Conservation (phyloP, 441 rosid genomes). For the Sinapis alba region DNA sequence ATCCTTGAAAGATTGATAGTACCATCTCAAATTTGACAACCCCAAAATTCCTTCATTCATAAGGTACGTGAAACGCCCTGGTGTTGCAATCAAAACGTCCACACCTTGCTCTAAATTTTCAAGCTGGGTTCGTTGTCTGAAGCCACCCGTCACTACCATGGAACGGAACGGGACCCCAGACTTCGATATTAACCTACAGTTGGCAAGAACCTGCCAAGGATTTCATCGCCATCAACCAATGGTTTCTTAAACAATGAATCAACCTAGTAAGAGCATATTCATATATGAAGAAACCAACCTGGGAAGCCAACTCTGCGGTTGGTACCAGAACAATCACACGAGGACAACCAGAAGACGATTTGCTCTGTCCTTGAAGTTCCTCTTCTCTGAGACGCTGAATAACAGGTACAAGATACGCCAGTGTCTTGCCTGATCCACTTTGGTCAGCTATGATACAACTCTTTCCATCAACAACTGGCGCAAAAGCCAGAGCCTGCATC, state of each 20-base stretch:
- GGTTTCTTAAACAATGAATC: constrained; percentile 16
- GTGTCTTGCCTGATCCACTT: constrained; percentile 97
- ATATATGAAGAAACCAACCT: constrained; percentile 49
- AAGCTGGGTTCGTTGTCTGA: constrained; percentile 83
- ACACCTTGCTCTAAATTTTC: constrained; percentile 80
- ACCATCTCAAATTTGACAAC: constrained; percentile 76
- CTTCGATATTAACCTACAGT: constrained; percentile 80
- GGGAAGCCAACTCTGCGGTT: constrained; percentile 94
- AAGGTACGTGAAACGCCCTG: constrained; percentile 46
- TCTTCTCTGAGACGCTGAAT: constrained; percentile 87
- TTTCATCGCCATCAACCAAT: constrained; percentile 31
- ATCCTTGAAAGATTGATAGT: constrained; percentile 22
- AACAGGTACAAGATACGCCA: constrained; percentile 85
- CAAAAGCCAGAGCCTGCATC: constrained; percentile 83
- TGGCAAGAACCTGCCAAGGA: constrained; percentile 73
- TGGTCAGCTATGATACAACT: constrained; percentile 92
- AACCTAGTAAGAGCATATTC: constrained; percentile 25
- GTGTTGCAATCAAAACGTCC: constrained; percentile 37
- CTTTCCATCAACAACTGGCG: constrained; percentile 68
- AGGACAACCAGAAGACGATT: constrained; percentile 64
- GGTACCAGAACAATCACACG: constrained; percentile 80
- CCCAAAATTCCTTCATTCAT: constrained; percentile 71
- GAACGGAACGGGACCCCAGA: constrained; percentile 89
- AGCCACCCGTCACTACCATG: constrained; percentile 87
- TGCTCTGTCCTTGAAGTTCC: constrained; percentile 69